These are phyloP conservation scores for Jamesozyma spencerorum DNA, from an alignment of 805 yeast genomes.

Conservation along the genomic window DNA sequence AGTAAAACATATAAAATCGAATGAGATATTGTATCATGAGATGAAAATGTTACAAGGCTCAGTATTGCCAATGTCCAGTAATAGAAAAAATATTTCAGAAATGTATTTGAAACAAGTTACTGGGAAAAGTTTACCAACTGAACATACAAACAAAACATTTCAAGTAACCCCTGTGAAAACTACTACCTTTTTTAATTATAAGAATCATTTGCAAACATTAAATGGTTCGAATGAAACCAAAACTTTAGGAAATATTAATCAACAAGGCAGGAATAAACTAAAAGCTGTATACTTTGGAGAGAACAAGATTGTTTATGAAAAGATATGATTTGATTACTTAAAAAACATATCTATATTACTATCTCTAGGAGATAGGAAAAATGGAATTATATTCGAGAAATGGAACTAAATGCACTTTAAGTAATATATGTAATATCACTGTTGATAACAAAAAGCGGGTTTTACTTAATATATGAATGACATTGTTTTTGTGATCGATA, in stretches of 20 bases:
- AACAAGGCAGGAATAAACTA: slow-evolving; percentile 12
- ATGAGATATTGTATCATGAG: slow-evolving; percentile 1
- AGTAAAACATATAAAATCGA: not conserved
- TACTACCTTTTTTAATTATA: not conserved
- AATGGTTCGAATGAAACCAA: not conserved
- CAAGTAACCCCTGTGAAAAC: too few species aligned
- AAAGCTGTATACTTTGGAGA: slow-evolving; percentile 19
- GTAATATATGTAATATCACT: not conserved
- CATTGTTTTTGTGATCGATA: too few species aligned
- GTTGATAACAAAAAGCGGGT: not conserved
- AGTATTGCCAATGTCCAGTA: slow-evolving; percentile 2
- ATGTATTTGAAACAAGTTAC: slow-evolving; percentile 4
- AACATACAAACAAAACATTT: not conserved
- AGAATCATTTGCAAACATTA: not conserved
- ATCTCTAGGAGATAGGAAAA: too few species aligned
- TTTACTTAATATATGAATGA: too few species aligned
- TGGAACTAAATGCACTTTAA: not conserved
- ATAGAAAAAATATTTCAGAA: slow-evolving; percentile 5
- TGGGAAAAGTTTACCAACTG: not conserved
- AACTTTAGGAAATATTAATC: slow-evolving; percentile 3
- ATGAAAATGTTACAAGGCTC: not conserved
- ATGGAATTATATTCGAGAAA: too few species aligned
- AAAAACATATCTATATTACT: too few species aligned
- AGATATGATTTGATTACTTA: slow-evolving; percentile 8
- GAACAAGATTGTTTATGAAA: slow-evolving; percentile 23